Evolutionary conservation across 202 grass and related monocot species (phyloP), one percentile per base, ranked within the genome.

Genomic region (Alloteropsis angusta): DNA sequence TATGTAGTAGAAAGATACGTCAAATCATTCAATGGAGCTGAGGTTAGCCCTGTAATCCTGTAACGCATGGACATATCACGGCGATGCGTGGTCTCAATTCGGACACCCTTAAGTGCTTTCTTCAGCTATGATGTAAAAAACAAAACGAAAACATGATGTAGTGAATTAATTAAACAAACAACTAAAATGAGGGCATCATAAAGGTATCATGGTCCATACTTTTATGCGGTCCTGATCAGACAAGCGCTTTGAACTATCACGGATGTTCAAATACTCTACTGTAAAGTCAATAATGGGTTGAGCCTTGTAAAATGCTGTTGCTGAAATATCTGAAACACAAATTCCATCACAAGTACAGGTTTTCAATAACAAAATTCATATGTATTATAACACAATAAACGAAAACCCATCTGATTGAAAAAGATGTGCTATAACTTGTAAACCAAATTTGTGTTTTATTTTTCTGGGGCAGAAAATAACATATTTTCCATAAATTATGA

Each of bases 251-350:
- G 62, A 47, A 64, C 4, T 0, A 89, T 97, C 80, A 53, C 30
- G 72, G 18, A 86, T 0, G 36, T 80, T 88, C 46, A 97, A 19
- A 86, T 80, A 90, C 4, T 94, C 68, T 0, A 39, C 0, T 4
- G 60, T 69, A 22, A 97, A 94, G 5, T 85, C 71, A 50, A 94
- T 38, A 9, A 88, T 58, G 21, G 54, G 78, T 19, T 59, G 68
- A 22, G 80, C 68, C 83, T 90, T 90, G 70, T 90, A 97, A 86
- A 97, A 97, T 53, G 91, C 60, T 0, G 91, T 94, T 21, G 89
- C 87, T 35, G 87, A 87, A 50, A 90, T 72, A 90, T 97, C 87
- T 97, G 73, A 14, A 72, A 15, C 6, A 5, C 5, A 44, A 46
- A n/a, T 59, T 52, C 14, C 8, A 69, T 69, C 32, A 39, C 2